Percentiles rank a stretch among this genome's conserved stretches.
Conservation (phyloP, 768 basidiomycete species). For the Tulasnella sp. region DNA sequence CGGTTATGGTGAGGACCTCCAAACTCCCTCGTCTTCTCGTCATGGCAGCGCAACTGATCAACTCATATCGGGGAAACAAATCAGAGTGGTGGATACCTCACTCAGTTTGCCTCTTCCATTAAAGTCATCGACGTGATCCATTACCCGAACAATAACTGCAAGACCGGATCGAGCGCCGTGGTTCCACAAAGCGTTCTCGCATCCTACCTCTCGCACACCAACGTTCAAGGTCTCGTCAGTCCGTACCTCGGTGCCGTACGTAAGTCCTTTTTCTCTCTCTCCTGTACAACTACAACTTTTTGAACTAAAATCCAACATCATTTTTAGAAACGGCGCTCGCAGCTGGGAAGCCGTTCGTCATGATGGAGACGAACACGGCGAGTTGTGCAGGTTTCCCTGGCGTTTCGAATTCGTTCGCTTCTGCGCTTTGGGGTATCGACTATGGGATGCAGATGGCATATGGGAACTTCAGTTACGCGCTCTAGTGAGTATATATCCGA, state of each 20-base stretch:
- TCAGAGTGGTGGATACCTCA: background rate
- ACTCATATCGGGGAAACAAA: too few species aligned
- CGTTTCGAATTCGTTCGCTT: conserved; percentile 40
- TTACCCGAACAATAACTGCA: conserved; percentile 15
- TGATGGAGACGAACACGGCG: conserved; percentile 58
- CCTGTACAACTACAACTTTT: too few species aligned
- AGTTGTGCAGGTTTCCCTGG: conserved; percentile 48
- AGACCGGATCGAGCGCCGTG: background rate
- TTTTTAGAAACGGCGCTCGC: conserved; percentile 30
- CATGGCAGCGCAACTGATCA: background rate
- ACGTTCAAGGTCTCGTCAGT: background rate
- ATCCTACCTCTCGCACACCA: conserved; percentile 11
- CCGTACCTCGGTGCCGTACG: background rate
- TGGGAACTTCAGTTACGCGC: background rate
- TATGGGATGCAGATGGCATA: conserved; percentile 26
- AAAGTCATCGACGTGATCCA: conserved; percentile 13
- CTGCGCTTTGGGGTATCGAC: conserved; percentile 43
- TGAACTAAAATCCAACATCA: too few species aligned
- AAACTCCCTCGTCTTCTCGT: background rate
- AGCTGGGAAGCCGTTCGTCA: conserved; percentile 36
- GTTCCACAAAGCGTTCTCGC: conserved; percentile 7
- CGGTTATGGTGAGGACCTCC: background rate
- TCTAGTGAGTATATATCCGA: background rate
- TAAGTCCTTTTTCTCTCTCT: background rate
- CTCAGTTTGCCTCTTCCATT: background rate